Evolutionary conservation across 495 filamentous ascomycete genomes (phyloP), one percentile per base, ranked within the genome.

Genomic region (Xylaria telfairii): DNA sequence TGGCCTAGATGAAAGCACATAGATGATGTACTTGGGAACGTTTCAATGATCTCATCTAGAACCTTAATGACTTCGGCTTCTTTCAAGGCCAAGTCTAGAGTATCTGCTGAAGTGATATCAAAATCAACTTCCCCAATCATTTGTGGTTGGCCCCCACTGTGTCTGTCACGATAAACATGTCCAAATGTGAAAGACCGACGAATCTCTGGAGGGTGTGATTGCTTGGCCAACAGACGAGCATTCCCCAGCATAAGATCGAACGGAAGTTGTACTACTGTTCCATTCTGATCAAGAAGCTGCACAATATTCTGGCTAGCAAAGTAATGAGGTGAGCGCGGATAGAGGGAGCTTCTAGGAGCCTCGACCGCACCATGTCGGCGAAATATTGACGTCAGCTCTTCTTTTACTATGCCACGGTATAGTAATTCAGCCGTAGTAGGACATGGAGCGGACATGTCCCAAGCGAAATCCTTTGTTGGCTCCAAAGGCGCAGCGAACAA

Each of bases 61-160:
- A 98, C 94, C 77, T 98, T 98, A 67, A 99, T 90, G 4, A 93
- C 92, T 77, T 99, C 96, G 1, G 96, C 96, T 80, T 99, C 96
- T 75, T 96, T 95, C 63, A 97, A 78, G 0, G 94, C 89, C n/a
- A 96, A 83, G 76, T 98, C 93, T 30, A 92, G 78, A 2, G 90
- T 90, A 71, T 94, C 90, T 63, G 89, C 85, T 0, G 93, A 94
- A 19, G 96, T 86, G 72, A 99, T 94, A 82, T 99, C 96, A 79
- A 97, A 98, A 76, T 98, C 96, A 8, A 95, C 94, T 76, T 98
- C 96, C 53, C 91, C 90, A 78, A 92, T 91, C 65, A 90, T 92
- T 72, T 87, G 87, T 32, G 96, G 96, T 74, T 97, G 91, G 6
- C 93, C 93, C 66, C 90, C 90, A 42, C 86, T 86, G 39, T 87